Percentiles rank a stretch among this genome's conserved stretches.
These are phyloP conservation scores for Furcasterigmium furcatum DNA, from an alignment of 2,329 filamentous ascomycete genomes.

Conservation along the genomic window DNA sequence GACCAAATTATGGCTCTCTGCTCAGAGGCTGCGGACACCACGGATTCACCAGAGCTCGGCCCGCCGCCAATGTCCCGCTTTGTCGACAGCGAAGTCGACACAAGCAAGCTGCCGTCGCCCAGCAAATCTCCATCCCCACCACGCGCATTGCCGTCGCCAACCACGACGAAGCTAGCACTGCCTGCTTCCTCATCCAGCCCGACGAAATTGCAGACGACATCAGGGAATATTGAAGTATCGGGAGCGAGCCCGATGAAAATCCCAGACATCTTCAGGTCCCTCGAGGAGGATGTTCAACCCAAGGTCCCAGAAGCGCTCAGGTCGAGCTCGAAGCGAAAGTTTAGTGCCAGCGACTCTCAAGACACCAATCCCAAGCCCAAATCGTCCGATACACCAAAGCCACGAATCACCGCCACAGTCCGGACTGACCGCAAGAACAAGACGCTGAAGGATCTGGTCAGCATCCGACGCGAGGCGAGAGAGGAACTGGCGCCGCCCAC, in stretches of 20 bases:
- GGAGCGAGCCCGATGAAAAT: too few relatives aligned
- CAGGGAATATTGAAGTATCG: neutral
- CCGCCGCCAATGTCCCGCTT: conserved; percentile 58
- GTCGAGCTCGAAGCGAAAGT: conserved; percentile 56
- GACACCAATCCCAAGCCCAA: conserved; percentile 33
- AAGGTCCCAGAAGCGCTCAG: conserved; percentile 26
- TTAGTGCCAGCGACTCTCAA: conserved; percentile 41
- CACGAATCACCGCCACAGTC: conserved; percentile 1
- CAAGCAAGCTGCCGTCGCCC: conserved; percentile 48
- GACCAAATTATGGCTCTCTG: conserved; percentile 62
- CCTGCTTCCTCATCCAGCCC: neutral
- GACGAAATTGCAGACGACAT: neutral
- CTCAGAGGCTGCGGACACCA: conserved; percentile 39
- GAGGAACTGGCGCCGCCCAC: conserved; percentile 23
- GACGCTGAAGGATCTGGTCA: conserved; percentile 43
- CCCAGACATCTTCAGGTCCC: neutral
- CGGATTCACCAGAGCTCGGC: conserved; percentile 67
- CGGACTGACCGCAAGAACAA: conserved; percentile 28
- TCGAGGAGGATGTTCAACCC: too few relatives aligned
- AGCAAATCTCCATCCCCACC: conserved; percentile 13
- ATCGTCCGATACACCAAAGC: neutral
- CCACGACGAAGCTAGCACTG: neutral
- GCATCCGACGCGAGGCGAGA: conserved; percentile 35
- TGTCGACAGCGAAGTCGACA: conserved; percentile 47
- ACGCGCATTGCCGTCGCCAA: neutral